Conservation (phyloP, 2,329 filamentous ascomycete species). For the Xylaria sp. region DNA sequence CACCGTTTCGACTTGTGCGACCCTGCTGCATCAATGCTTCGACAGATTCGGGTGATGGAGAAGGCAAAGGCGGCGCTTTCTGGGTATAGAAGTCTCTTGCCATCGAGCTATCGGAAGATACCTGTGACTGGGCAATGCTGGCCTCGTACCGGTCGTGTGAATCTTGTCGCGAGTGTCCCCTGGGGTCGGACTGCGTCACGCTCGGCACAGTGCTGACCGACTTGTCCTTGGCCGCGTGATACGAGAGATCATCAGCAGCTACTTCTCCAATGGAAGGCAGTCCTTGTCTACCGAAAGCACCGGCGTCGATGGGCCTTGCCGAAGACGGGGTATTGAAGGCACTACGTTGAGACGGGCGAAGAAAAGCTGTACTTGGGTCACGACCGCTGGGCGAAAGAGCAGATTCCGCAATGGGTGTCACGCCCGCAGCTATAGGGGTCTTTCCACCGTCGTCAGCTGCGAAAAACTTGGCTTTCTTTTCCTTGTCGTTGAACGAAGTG, state of each 20-base stretch:
- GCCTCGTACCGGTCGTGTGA: slow-evolving; percentile 41
- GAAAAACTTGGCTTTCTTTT: slow-evolving; percentile 60
- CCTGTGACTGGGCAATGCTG: slow-evolving; percentile 52
- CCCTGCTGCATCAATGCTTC: slow-evolving; percentile 56
- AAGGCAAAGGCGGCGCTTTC: slow-evolving; percentile 56
- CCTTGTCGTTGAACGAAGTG: slow-evolving; percentile 71
- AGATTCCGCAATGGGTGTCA: slow-evolving; percentile 82
- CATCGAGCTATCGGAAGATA: slow-evolving; percentile 63
- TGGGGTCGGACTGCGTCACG: slow-evolving; percentile 25
- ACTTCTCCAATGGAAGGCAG: slow-evolving; percentile 74
- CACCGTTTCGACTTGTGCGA: slow-evolving; percentile 59
- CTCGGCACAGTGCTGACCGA: slow-evolving; percentile 26
- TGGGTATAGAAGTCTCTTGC: slow-evolving; percentile 46
- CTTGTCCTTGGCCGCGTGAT: slow-evolving; percentile 29
- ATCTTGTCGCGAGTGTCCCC: slow-evolving; percentile 33
- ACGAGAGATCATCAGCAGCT: slow-evolving; percentile 36
- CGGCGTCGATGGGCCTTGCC: slow-evolving; percentile 56
- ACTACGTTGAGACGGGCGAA: slow-evolving; percentile 62
- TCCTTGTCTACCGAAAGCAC: slow-evolving; percentile 57
- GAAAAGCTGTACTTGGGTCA: slow-evolving; percentile 61
- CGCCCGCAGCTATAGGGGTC: slow-evolving; percentile 76
- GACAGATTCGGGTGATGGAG: slow-evolving; percentile 61
- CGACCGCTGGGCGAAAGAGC: slow-evolving; percentile 65
- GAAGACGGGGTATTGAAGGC: slow-evolving; percentile 65
- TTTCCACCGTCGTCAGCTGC: slow-evolving; percentile 49